Percentiles rank a stretch among this genome's conserved stretches.
Conservation (phyloP, 345 rosid genomes). For the Toxicodendron radicans region DNA sequence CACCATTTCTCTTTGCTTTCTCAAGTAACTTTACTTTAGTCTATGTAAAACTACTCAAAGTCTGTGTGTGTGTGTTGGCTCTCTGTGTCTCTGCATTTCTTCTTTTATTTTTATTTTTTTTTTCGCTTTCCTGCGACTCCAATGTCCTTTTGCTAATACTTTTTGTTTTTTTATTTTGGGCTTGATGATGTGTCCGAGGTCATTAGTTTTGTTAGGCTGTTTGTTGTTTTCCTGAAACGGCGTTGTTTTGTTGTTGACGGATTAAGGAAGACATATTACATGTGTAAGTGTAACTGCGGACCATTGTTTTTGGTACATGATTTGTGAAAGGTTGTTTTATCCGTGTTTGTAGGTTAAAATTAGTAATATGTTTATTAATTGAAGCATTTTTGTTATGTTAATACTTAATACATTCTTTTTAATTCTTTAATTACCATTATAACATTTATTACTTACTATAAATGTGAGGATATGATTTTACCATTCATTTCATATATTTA, state of each 20-base stretch:
- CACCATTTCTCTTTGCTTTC: slow-evolving; percentile 35
- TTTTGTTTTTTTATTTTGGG: not conserved
- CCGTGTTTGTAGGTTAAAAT: too few species aligned
- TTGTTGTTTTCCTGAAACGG: not conserved
- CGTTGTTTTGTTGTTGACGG: not conserved
- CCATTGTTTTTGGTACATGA: not conserved
- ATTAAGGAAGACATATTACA: not conserved
- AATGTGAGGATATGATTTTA: too few species aligned
- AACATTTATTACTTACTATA: too few species aligned
- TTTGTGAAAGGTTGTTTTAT: not conserved
- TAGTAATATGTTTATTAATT: too few species aligned
- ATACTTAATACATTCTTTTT: too few species aligned
- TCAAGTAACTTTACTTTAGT: not conserved
- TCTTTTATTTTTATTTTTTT: not conserved
- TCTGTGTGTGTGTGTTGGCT: not conserved
- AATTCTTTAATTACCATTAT: too few species aligned
- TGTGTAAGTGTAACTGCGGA: not conserved
- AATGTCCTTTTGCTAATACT: too few species aligned
- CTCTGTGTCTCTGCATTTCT: too few species aligned
- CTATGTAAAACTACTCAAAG: not conserved
- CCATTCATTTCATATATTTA: too few species aligned
- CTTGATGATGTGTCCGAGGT: not conserved
- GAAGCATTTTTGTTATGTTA: too few species aligned
- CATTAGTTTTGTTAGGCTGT: not conserved
- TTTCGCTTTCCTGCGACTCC: not conserved